Evolutionary conservation across 192 early-diverging fungal species (phyloP), one percentile per base, ranked within the genome.

Genomic region (Gigaspora rosea): DNA sequence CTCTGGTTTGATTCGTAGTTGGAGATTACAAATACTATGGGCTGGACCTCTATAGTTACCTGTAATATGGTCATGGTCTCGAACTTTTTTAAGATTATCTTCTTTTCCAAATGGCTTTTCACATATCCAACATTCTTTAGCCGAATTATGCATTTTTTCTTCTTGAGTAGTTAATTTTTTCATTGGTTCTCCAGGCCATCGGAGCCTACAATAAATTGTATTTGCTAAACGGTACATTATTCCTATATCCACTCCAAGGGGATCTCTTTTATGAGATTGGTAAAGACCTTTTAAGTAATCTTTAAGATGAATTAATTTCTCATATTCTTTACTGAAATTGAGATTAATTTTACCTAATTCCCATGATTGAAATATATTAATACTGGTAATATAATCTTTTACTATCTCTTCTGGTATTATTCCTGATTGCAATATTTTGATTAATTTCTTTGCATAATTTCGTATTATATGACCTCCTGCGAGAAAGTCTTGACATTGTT

Each of bases 251-350:
- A 62, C 61, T 62, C 61, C n/a, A 62, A 62, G 61, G n/a, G 61
- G 61, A 62, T 62, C 61, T 62, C 32, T 62, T 62, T 18, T 62
- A 62, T 62, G 61, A 62, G 61, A 1, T 62, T 27, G 61, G 61
- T 62, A 33, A 62, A 62, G 61, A 62, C 61, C 61, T 62, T 62
- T 62, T 62, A 62, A 62, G 32, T 62, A 62, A 62, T 62, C 1
- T 62, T 62, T 62, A 62, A 62, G 61, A 27, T 62, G 61, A 15
- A 62, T 62, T 62, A 62, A 62, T n/a, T 62, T 62, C 61, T 62
- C 2, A 33, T 62, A 62, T n/a, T 62, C 61, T 62, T 62, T 62
- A 62, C 61, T n/a, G 61, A 62, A 18, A 27, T 9, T n/a, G n/a
- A n/a, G n/a, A n/a, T n/a, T 9, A 62, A 62, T 62, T 16, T 62